Conservation (phyloP, 2,329 filamentous ascomycete species). For the Colletotrichum spinosum region DNA sequence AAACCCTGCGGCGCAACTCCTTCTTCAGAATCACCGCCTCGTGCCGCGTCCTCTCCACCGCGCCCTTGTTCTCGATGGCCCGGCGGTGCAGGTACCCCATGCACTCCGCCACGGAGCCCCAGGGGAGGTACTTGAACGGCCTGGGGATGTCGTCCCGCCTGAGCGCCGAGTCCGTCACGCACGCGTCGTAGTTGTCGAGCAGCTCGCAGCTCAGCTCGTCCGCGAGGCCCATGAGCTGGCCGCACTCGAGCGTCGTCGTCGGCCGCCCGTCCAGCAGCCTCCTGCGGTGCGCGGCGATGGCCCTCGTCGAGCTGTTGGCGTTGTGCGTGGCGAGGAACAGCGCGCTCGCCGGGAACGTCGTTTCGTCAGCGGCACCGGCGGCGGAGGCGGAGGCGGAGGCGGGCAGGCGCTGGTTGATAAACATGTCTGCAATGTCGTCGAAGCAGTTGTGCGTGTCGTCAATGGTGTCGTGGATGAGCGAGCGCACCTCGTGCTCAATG, state of each 20-base stretch:
- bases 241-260: slow-evolving; percentile 54
- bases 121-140: slow-evolving; percentile 41
- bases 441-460: slow-evolving; percentile 78
- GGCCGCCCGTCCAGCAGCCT: slow-evolving; percentile 60
- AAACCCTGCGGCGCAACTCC: slow-evolving; percentile 43
- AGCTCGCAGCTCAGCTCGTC: slow-evolving; percentile 86
- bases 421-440: slow-evolving; percentile 74
- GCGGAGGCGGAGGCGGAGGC: too few species aligned
- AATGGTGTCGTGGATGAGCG: slow-evolving; percentile 79
- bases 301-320: slow-evolving; percentile 58
- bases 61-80: slow-evolving; percentile 40
- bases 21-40: slow-evolving; percentile 45
- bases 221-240: slow-evolving; percentile 75
- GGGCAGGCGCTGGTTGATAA: slow-evolving; percentile 71
- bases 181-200: slow-evolving; percentile 42
- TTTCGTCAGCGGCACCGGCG: slow-evolving; percentile 41
- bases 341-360: slow-evolving; percentile 65
- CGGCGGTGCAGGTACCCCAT: slow-evolving; percentile 40
- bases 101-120: slow-evolving; percentile 39
- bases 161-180: slow-evolving; percentile 25
- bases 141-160: slow-evolving; percentile 30
- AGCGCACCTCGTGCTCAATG: slow-evolving; percentile 75
- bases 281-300: slow-evolving; percentile 70
- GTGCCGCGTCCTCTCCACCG: slow-evolving; percentile 39
- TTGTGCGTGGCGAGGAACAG: slow-evolving; percentile 90